Base-by-base conservation (phyloP, 2,329 filamentous ascomycete genomes). In the Pseudophaeomoniella oleicola region DNA sequence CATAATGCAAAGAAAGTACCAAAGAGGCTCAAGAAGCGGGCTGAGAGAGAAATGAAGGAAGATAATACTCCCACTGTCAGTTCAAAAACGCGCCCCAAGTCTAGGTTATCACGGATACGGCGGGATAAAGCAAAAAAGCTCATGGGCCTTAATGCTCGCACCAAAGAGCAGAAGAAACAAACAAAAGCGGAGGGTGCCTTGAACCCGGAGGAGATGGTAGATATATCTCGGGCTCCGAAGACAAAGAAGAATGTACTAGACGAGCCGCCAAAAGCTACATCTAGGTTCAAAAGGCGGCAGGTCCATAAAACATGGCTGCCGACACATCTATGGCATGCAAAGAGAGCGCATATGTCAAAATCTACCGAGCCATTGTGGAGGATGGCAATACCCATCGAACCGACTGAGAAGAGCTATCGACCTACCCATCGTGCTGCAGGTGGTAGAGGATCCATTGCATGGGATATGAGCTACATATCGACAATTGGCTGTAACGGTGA, bases 391-490 rank as follows among this genome's bases (percentile, higher is more conserved):
- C 85, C 87, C 0, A 56, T 93, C 44, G 85, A 82, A 3, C 85
- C 88, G 0, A 92, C 81, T 17, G 78, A 85, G 52, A 98, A 98
- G 63, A 78, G 80, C 36, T 94, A 94, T 54, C 69, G 90, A 35
- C 75, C 84, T 32, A 90, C 84, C 0, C 86, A 96, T 62, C 75
- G 87, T 44, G 79, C 84, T 15, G 74, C 77, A 36, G 76, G 77
- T 17, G 69, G 78, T 36, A 74, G 78, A 44, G 87, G 90, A 4
- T 80, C 80, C 15, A 66, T 96, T 31, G 78, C 78, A 1, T 96
- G 88, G 86, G 90, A 98, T 58, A 83, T 76, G 65, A 96, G 87
- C 54, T 98, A 94, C 54, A 81, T 90, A 64, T 82, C 83, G 46
- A 94, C 85, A 1, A 80, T 96, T 44, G 71, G 78, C 11, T 54